phyloP scores from a whole-genome alignment of 352 stramenopile species.

The Peronosclerospora sorghi region DNA sequence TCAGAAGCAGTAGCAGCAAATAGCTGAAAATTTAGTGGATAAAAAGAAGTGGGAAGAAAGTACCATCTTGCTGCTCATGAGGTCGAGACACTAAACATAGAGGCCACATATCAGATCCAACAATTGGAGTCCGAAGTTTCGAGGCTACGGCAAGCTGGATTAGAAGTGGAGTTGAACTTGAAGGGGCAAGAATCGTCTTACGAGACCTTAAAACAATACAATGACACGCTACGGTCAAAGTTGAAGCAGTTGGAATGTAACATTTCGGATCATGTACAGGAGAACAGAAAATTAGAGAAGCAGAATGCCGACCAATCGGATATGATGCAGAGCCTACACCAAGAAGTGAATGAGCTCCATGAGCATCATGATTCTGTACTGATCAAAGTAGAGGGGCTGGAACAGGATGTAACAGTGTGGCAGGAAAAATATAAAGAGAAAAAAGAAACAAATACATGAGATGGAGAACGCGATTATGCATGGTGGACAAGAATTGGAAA shows the following conservation, averaged over 20 bases:
- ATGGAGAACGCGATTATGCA: constrained; percentile 24
- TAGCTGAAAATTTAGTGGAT: constrained; percentile 39
- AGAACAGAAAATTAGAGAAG: constrained; percentile 36
- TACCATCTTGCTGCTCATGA: constrained; percentile 46
- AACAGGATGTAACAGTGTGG: constrained; percentile 26
- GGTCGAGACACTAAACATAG: constrained; percentile 35
- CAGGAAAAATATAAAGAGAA: constrained; percentile 28
- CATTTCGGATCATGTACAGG: constrained; percentile 20
- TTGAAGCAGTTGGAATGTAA: constrained; percentile 40
- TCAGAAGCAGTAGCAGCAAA: constrained; percentile 46
- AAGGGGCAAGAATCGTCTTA: constrained; percentile 32
- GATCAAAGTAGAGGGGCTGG: constrained; percentile 21
- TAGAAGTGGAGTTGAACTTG: constrained; percentile 35
- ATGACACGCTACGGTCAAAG: constrained; percentile 27
- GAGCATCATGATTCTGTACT: constrained; percentile 27
- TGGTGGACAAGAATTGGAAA: constrained; percentile 23
- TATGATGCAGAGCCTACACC: constrained; percentile 26
- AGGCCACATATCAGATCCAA: constrained; percentile 43
- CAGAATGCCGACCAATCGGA: constrained; percentile 28
- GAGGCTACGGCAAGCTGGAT: constrained; percentile 33
- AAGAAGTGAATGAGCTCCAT: constrained; percentile 32
- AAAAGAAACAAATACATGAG: constrained; percentile 15
- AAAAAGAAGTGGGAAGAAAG: constrained; percentile 77
- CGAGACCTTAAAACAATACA: constrained; percentile 26
- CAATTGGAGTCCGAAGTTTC: constrained; percentile 35